A percentile compares a stretch with the other conserved stretches of the same genome.
Conservation (phyloP, 1,139 yeast species). For the Geotrichum phurueaensis region DNA sequence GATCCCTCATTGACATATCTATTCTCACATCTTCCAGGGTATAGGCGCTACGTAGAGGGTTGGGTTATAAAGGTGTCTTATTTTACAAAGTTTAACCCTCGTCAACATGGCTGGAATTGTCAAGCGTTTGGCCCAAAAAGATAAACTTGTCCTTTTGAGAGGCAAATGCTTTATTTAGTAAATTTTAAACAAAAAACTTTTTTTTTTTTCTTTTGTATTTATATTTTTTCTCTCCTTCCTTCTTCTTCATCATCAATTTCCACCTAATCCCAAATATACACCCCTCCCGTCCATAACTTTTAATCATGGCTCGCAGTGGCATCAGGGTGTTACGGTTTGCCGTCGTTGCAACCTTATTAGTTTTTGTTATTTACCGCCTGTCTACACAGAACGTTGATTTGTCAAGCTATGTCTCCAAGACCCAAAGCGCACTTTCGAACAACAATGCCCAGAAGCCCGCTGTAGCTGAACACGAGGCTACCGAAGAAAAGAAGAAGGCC, state of each 20-base stretch:
- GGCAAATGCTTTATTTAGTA: background rate
- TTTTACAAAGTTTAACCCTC: background rate
- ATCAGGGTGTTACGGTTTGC: slow-evolving; percentile 36
- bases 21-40: too few relatives aligned
- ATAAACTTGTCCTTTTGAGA: background rate
- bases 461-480: background rate
- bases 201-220: background rate
- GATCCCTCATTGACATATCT: too few relatives aligned
- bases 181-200: background rate
- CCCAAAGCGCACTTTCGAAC: slow-evolving; percentile 6
- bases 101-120: background rate
- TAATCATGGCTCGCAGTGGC: slow-evolving; percentile 35
- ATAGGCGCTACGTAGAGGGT: background rate
- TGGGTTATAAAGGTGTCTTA: background rate
- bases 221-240: background rate
- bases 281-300: background rate
- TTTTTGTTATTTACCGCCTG: slow-evolving; percentile 37
- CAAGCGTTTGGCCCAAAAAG: background rate
- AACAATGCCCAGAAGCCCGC: slow-evolving; percentile 1
- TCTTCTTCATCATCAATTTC: background rate
- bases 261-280: background rate
- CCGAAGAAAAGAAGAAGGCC: background rate
- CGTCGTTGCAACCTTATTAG: slow-evolving; percentile 34
- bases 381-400: slow-evolving; percentile 32
- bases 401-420: slow-evolving; percentile 24